phyloP scores from a whole-genome alignment of 352 stramenopile species.

The Peronospora farinosa region DNA sequence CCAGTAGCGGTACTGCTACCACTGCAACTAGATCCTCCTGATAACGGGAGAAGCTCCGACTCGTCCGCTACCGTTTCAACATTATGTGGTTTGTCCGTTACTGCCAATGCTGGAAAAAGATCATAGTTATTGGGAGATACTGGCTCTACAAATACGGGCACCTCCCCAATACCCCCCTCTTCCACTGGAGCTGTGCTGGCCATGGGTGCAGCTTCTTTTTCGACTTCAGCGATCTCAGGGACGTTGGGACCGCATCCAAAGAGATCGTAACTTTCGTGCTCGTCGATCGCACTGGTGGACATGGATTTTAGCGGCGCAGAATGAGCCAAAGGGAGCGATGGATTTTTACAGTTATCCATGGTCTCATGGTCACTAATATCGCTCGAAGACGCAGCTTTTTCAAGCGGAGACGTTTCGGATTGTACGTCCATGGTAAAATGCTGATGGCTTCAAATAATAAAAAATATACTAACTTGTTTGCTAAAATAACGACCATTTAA shows the following conservation, averaged over 20 bases:
- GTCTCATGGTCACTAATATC: slow-evolving; percentile 22
- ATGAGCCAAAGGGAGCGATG: slow-evolving; percentile 3
- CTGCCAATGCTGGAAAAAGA: slow-evolving; percentile 32
- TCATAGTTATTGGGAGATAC: slow-evolving; percentile 33
- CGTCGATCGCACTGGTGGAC: slow-evolving; percentile 21
- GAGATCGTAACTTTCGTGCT: slow-evolving; percentile 30
- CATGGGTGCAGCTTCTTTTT: slow-evolving; percentile 16
- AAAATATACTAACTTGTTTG: no score
- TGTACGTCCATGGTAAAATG: not conserved
- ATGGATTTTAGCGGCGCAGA: slow-evolving; percentile 17
- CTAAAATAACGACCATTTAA: no score
- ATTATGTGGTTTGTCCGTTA: slow-evolving; percentile 13
- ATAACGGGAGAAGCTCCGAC: slow-evolving; percentile 30
- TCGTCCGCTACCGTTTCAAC: slow-evolving; percentile 9
- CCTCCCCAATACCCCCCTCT: slow-evolving; percentile 24
- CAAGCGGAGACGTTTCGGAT: slow-evolving; percentile 5
- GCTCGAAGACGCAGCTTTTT: slow-evolving; percentile 17
- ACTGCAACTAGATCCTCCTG: slow-evolving; percentile 11
- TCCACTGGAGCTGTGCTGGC: slow-evolving; percentile 28
- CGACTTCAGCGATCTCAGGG: slow-evolving; percentile 7
- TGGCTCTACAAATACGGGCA: slow-evolving; percentile 15
- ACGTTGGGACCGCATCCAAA: slow-evolving; percentile 15
- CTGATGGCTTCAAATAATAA: no score
- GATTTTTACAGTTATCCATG: slow-evolving; percentile 19
- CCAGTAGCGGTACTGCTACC: slow-evolving; percentile 15